Conservation (phyloP, 768 basidiomycete genomes). For the Termitomyces sp. region DNA sequence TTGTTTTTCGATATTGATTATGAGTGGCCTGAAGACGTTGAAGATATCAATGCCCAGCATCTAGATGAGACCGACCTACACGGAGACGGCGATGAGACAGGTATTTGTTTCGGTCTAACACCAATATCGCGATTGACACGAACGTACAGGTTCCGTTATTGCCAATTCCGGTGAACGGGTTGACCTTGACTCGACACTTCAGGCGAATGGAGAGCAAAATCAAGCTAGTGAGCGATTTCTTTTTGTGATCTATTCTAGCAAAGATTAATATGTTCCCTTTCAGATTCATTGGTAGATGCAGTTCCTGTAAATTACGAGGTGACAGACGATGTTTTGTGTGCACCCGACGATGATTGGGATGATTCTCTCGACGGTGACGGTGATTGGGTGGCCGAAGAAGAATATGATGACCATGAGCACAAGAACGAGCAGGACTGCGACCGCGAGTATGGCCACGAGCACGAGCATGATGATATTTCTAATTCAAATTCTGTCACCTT, state of each 20-base stretch:
- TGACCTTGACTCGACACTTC: neutral
- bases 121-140: neutral
- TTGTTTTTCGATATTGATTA: neutral
- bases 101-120: neutral
- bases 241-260: neutral
- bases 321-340: slow-evolving; percentile 5
- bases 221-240: slow-evolving; percentile 3
- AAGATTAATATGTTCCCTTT: neutral
- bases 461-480: slow-evolving; percentile 40
- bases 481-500: slow-evolving; percentile 51
- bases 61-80: neutral
- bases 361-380: slow-evolving; percentile 39
- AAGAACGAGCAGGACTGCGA: neutral
- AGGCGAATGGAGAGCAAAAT: slow-evolving; percentile 1
- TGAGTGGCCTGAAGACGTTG: neutral
- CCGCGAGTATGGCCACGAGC: neutral
- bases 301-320: neutral
- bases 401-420: neutral
- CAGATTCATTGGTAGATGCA: slow-evolving; percentile 7
- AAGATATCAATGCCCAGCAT: neutral
- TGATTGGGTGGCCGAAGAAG: slow-evolving; percentile 36
- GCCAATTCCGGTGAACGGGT: neutral
- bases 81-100: neutral
- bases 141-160: neutral
- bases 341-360: slow-evolving; percentile 21